Evolutionary conservation across 2,329 filamentous ascomycete species (phyloP).

Genomic region (Cucurbitaria berberidis): DNA sequence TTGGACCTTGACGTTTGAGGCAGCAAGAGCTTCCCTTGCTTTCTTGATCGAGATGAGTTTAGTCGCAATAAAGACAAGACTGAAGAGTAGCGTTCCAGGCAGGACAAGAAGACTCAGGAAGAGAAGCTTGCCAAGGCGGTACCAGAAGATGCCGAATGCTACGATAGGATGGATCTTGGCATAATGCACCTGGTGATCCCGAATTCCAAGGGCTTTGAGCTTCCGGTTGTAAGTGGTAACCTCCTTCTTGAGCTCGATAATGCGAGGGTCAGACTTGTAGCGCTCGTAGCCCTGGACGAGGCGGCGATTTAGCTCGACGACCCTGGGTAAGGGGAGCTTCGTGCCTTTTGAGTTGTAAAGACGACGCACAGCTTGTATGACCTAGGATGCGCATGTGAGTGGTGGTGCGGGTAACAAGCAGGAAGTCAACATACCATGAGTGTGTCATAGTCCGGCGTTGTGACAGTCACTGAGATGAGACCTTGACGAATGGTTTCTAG

Average conservation of each 20-base stretch:
- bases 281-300: constrained; percentile 89
- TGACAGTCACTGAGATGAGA: constrained; percentile 87
- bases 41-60: constrained; percentile 49
- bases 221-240: constrained; percentile 87
- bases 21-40: constrained; percentile 48
- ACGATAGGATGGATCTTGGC: constrained; percentile 79
- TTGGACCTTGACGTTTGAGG: constrained; percentile 50
- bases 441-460: constrained; percentile 92
- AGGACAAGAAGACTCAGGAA: constrained; percentile 81
- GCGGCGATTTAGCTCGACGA: constrained; percentile 91
- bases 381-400: constrained; percentile 52
- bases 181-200: constrained; percentile 94
- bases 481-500: constrained; percentile 87
- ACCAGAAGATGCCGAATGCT: constrained; percentile 78
- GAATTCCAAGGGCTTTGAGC: constrained; percentile 82
- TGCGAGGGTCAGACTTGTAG: constrained; percentile 89
- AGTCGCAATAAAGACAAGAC: constrained; percentile 51
- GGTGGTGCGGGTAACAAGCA: too few relatives aligned
- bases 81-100: constrained; percentile 85
- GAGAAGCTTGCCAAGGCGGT: constrained; percentile 77
- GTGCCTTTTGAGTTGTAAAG: constrained; percentile 95
- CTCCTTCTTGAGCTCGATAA: constrained; percentile 74
- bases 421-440: constrained; percentile 68
- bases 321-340: constrained; percentile 87
- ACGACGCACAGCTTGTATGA: constrained; percentile 90